Conservation (phyloP, 2,329 filamentous ascomycete genomes). For the Cercospora sp. region DNA sequence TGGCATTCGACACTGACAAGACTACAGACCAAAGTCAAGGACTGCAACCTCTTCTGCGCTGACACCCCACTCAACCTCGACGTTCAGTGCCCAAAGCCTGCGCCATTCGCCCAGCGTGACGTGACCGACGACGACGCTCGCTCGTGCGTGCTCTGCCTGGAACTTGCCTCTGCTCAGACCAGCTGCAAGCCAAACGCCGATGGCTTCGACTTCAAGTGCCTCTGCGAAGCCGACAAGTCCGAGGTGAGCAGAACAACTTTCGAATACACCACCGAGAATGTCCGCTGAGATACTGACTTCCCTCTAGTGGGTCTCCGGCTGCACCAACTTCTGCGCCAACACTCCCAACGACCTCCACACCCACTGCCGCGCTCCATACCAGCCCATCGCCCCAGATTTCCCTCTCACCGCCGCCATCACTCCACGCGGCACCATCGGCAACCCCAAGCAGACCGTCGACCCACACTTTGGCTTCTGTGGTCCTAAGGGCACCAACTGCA, state of each 20-base stretch:
- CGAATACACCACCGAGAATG: neutral
- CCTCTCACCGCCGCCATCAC: neutral
- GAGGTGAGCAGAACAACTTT: neutral
- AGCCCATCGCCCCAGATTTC: neutral
- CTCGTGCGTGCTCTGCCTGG: conserved; percentile 5
- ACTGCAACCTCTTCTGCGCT: conserved; percentile 4
- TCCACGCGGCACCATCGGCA: neutral
- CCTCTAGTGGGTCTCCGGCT: neutral
- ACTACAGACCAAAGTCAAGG: neutral
- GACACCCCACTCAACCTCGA: neutral
- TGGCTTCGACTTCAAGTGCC: neutral
- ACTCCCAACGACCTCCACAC: conserved; percentile 1
- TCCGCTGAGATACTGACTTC: neutral
- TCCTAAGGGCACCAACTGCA: conserved; percentile 15
- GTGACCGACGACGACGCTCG: neutral
- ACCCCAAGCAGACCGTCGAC: neutral
- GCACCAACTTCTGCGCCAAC: neutral
- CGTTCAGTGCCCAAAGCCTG: neutral
- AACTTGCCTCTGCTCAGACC: conserved; percentile 1
- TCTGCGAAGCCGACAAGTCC: neutral
- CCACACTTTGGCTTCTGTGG: conserved; percentile 14
- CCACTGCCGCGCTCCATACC: neutral
- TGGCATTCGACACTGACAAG: neutral
- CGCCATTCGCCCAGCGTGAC: neutral
- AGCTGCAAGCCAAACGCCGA: neutral